phyloP scores from a whole-genome alignment of 306 rosid species.

The Rubus parviflorus region DNA sequence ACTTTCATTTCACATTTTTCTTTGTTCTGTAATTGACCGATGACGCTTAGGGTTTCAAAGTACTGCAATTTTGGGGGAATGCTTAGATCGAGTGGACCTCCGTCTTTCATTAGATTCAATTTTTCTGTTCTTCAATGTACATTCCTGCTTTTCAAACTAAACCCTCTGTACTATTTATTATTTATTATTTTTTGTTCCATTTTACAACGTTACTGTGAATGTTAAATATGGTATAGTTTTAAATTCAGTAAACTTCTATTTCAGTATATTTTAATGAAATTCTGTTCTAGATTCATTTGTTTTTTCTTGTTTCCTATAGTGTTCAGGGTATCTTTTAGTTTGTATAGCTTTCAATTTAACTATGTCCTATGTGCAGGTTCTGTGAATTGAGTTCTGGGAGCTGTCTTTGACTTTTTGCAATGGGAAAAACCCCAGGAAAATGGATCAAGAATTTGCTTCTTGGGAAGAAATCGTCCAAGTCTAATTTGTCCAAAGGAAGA shows the following conservation, averaged over 20 bases:
- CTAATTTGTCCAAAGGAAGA: constrained; percentile 29
- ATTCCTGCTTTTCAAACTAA: constrained; percentile 2
- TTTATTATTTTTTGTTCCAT: neutral
- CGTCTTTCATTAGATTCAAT: neutral
- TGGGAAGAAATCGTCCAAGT: constrained; percentile 37
- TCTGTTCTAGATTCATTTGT: neutral
- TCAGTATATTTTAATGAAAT: neutral
- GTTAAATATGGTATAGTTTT: neutral
- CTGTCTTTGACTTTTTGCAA: constrained; percentile 17
- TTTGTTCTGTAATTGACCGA: neutral
- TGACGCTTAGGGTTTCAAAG: constrained; percentile 2
- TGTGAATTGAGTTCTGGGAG: constrained; percentile 5
- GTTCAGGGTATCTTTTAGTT: neutral
- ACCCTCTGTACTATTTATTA: neutral
- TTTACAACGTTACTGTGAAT: neutral
- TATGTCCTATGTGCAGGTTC: neutral
- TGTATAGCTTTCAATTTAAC: neutral
- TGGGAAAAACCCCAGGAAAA: constrained; percentile 41
- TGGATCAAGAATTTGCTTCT: constrained; percentile 40
- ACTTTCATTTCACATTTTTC: neutral
- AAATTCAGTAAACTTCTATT: neutral
- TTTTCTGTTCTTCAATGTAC: neutral
- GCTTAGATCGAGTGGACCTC: constrained; percentile 20
- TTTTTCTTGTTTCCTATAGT: neutral
- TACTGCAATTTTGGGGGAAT: constrained; percentile 1